Percentiles rank a stretch among this genome's conserved stretches.
Conservation (phyloP, 1,284 basidiomycete species). For the Trametes hirsuta region DNA sequence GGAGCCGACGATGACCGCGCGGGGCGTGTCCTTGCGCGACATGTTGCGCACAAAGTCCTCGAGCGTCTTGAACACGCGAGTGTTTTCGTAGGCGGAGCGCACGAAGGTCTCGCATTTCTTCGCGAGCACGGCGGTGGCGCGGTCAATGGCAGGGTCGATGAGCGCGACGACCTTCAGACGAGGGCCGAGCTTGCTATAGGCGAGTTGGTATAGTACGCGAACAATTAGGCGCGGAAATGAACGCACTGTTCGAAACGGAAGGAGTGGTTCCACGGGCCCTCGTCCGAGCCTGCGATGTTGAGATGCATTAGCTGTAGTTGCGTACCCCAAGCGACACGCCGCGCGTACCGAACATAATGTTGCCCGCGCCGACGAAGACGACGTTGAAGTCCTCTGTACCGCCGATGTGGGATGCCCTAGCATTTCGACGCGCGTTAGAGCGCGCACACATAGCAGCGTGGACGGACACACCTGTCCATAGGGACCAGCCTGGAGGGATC, state of each 20-base stretch:
- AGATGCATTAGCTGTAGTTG: background rate
- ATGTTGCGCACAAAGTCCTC: conserved; percentile 85
- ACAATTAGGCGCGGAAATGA: background rate
- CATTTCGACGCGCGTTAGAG: too few species aligned
- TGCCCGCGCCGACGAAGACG: conserved; percentile 90
- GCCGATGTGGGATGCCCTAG: conserved; percentile 55
- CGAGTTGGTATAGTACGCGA: conserved; percentile 18
- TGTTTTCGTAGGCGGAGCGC: conserved; percentile 90
- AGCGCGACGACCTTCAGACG: conserved; percentile 96
- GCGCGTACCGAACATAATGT: conserved; percentile 87
- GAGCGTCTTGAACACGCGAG: conserved; percentile 85
- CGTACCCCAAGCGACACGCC: background rate
- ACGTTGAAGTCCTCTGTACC: conserved; percentile 83
- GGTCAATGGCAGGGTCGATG: conserved; percentile 88
- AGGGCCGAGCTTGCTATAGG: conserved; percentile 86
- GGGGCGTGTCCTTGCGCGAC: conserved; percentile 60
- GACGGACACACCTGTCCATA: conserved; percentile 68
- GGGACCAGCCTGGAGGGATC: conserved; percentile 74
- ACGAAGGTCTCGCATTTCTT: conserved; percentile 96
- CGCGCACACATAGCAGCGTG: background rate
- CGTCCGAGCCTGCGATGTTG: conserved; percentile 64
- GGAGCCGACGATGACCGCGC: conserved; percentile 88
- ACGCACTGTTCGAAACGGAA: conserved; percentile 90
- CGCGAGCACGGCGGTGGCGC: conserved; percentile 80
- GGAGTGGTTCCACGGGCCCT: conserved; percentile 93